These are phyloP conservation scores for Pseudodiploospora longispora DNA, from an alignment of 2,329 filamentous ascomycete genomes.

Conservation along the genomic window DNA sequence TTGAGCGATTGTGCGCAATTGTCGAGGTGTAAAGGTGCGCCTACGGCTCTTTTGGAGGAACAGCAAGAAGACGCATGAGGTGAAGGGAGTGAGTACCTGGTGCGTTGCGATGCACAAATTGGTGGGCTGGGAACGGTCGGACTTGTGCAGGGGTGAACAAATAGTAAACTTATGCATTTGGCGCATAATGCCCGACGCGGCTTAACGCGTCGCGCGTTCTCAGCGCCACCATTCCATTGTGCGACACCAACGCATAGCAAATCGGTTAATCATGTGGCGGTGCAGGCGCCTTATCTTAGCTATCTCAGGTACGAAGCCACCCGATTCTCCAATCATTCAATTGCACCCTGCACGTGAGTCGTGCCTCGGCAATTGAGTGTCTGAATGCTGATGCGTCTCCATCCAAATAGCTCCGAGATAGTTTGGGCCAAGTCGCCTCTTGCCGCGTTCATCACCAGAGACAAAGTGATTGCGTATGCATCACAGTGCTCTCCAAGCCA, in stretches of 20 bases:
- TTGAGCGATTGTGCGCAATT: constrained; percentile 18
- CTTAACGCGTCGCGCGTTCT: constrained; percentile 23
- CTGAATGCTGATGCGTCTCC: too few relatives aligned
- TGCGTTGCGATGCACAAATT: constrained; percentile 21
- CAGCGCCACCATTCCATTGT: constrained; percentile 16
- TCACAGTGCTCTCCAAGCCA: constrained; percentile 2
- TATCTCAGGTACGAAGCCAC: too few relatives aligned
- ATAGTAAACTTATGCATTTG: constrained; percentile 3
- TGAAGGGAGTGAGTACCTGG: not conserved
- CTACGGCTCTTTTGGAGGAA: constrained; percentile 8
- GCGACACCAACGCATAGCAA: too few relatives aligned
- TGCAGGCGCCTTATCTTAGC: too few relatives aligned
- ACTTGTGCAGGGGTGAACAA: constrained; percentile 14
- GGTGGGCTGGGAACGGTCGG: constrained; percentile 19
- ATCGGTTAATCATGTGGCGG: too few relatives aligned
- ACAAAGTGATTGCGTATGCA: not conserved
- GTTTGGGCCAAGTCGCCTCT: not conserved
- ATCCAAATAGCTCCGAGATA: constrained; percentile 6
- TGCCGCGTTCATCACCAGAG: too few relatives aligned
- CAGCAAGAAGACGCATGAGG: not conserved
- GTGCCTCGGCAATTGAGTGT: constrained; percentile 23
- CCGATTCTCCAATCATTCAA: too few relatives aligned
- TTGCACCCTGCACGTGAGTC: constrained; percentile 23
- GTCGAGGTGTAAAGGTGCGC: constrained; percentile 10
- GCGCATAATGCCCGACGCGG: constrained; percentile 18